A percentile compares a stretch with the other conserved stretches of the same genome.
These are phyloP conservation scores for Paraphaeosphaeria sporulosa DNA, from an alignment of 2,329 filamentous ascomycete species.

Conservation along the genomic window DNA sequence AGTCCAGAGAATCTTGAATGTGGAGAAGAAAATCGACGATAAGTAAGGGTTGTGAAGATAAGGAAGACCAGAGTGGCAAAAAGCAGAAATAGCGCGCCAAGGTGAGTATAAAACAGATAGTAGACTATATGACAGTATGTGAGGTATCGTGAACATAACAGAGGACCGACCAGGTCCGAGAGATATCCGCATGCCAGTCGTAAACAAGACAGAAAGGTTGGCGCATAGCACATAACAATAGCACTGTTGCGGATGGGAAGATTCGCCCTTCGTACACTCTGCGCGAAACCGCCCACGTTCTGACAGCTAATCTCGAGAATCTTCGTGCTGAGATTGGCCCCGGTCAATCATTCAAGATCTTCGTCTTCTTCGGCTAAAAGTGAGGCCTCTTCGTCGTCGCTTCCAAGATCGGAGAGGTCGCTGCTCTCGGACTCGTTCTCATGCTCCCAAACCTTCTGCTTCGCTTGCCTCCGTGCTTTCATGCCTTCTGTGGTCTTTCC, in stretches of 20 bases:
- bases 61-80: background rate
- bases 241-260: background rate
- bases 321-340: too few relatives aligned
- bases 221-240: background rate
- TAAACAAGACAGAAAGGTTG: background rate
- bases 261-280: background rate
- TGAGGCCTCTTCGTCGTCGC: conserved; percentile 29
- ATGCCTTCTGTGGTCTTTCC: conserved; percentile 21
- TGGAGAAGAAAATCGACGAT: background rate
- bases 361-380: background rate
- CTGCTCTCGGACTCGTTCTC: conserved; percentile 38
- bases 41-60: background rate
- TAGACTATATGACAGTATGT: background rate
- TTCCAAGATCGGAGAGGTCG: conserved; percentile 37
- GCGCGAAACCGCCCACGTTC: background rate
- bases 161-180: background rate
- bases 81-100: background rate
- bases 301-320: too few relatives aligned
- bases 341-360: background rate
- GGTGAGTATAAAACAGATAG: background rate
- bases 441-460: conserved; percentile 28
- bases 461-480: conserved; percentile 13
- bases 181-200: background rate
- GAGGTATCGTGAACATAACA: background rate
- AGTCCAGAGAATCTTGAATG: background rate